Evolutionary conservation across 1,284 basidiomycete species (phyloP).

Genomic region (Cryptococcus sp.): DNA sequence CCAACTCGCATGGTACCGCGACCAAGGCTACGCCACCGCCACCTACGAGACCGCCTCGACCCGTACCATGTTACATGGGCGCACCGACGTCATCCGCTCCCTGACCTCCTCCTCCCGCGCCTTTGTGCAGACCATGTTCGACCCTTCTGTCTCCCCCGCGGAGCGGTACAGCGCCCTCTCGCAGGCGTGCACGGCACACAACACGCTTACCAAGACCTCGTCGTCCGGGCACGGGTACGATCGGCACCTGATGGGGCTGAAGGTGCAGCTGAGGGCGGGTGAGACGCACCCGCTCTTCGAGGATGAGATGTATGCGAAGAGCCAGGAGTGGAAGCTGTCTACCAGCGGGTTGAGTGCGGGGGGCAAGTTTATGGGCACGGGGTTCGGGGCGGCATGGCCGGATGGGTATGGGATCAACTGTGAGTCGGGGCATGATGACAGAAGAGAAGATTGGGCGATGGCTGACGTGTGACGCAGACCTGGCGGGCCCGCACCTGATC

Average conservation of each 20-base stretch:
- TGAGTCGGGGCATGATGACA: conserved; percentile 51
- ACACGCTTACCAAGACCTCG: conserved; percentile 70
- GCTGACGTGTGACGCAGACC: conserved; percentile 56
- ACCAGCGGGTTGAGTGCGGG: conserved; percentile 89
- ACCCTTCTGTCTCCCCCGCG: conserved; percentile 43
- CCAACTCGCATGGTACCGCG: conserved; percentile 86
- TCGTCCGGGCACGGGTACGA: conserved; percentile 85
- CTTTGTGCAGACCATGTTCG: conserved; percentile 74
- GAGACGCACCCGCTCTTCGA: conserved; percentile 62
- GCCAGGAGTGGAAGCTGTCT: conserved; percentile 84
- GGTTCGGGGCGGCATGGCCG: conserved; percentile 73
- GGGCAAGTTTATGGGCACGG: conserved; percentile 83
- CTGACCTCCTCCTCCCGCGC: conserved; percentile 70
- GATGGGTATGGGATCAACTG: conserved; percentile 93
- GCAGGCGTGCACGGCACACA: conserved; percentile 70
- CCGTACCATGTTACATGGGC: conserved; percentile 81
- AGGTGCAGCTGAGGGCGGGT: conserved; percentile 58
- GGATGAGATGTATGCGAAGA: conserved; percentile 72
- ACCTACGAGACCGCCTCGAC: conserved; percentile 96
- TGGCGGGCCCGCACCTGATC: conserved; percentile 73
- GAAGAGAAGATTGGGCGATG: too few species aligned
- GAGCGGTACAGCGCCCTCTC: conserved; percentile 59
- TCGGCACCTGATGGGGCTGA: conserved; percentile 84
- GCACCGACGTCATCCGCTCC: conserved; percentile 88
- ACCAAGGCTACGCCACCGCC: conserved; percentile 73